Conservation (phyloP, 1,284 basidiomycete species). For the Agroathelia rolfsii region DNA sequence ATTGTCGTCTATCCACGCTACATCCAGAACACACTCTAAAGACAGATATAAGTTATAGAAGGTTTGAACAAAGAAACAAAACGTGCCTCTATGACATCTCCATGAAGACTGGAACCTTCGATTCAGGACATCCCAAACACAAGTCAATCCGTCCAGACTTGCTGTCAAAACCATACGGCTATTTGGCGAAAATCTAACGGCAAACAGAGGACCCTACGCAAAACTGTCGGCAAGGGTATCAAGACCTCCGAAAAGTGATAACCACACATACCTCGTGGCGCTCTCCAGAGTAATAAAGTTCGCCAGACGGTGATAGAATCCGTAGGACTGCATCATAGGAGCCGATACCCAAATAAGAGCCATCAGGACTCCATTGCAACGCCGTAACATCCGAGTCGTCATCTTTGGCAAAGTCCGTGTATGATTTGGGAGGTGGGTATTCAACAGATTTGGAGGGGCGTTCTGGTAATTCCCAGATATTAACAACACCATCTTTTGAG, state of each 20-base stretch:
- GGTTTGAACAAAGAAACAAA: slow-evolving; percentile 11
- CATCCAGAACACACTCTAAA: slow-evolving; percentile 67
- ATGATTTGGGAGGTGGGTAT: slow-evolving; percentile 28
- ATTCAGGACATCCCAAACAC: slow-evolving; percentile 67
- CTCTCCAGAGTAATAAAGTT: slow-evolving; percentile 46
- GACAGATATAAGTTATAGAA: slow-evolving; percentile 6
- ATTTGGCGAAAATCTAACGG: slow-evolving; percentile 59
- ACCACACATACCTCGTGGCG: slow-evolving; percentile 51
- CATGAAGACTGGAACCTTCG: slow-evolving; percentile 54
- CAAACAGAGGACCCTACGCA: slow-evolving; percentile 66
- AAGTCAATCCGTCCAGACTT: slow-evolving; percentile 64
- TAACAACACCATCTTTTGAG: slow-evolving; percentile 67
- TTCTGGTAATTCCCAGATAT: slow-evolving; percentile 64
- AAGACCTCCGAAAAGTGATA: slow-evolving; percentile 5
- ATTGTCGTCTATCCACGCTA: slow-evolving; percentile 69
- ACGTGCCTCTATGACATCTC: slow-evolving; percentile 52
- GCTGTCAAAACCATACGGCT: slow-evolving; percentile 63
- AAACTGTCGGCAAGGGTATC: slow-evolving; percentile 14
- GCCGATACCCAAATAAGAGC: slow-evolving; percentile 63
- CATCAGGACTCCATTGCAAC: slow-evolving; percentile 64
- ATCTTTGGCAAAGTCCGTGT: slow-evolving; percentile 38
- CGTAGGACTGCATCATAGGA: slow-evolving; percentile 66
- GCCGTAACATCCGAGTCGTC: slow-evolving; percentile 57
- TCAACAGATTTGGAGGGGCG: slow-evolving; percentile 18
- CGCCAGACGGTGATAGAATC: slow-evolving; percentile 46